Evolutionary conservation across 352 stramenopile genomes (phyloP).

Genomic region (Plasmopara halstedii): DNA sequence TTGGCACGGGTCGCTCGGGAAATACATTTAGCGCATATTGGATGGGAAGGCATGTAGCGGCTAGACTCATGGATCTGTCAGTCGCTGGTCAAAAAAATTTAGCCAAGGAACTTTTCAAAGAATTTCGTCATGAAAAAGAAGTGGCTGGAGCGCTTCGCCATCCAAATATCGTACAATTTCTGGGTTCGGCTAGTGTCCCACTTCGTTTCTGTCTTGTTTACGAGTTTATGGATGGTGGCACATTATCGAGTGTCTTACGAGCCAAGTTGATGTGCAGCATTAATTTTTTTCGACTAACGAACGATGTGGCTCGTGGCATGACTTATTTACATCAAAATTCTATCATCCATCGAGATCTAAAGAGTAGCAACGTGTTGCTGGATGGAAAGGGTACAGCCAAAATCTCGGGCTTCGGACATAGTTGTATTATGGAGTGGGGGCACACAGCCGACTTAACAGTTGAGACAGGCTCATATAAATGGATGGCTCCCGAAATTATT

Average conservation of each 20-base stretch:
- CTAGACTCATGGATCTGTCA: constrained; percentile 42
- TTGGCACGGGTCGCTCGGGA: constrained; percentile 43
- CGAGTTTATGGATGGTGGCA: constrained; percentile 61
- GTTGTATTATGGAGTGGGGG: constrained; percentile 48
- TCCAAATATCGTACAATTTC: constrained; percentile 53
- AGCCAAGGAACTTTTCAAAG: constrained; percentile 41
- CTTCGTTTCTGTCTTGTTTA: constrained; percentile 58
- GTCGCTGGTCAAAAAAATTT: constrained; percentile 14
- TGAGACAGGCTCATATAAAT: constrained; percentile 74
- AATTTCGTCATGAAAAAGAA: constrained; percentile 48
- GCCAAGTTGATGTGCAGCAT: constrained; percentile 21
- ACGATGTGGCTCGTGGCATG: constrained; percentile 64
- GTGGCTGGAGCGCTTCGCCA: constrained; percentile 49
- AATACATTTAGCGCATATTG: constrained; percentile 49
- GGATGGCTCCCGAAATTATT: constrained; percentile 90
- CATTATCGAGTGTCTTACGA: constrained; percentile 36
- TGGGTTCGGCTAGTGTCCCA: constrained; percentile 37
- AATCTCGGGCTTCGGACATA: constrained; percentile 68
- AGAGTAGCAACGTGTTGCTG: constrained; percentile 86
- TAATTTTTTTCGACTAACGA: constrained; percentile 52
- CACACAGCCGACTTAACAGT: constrained; percentile 45
- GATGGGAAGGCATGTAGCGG: constrained; percentile 39
- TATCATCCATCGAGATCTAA: constrained; percentile 89
- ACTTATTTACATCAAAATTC: constrained; percentile 84
- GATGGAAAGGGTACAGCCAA: constrained; percentile 47